phyloP scores from a whole-genome alignment of 805 yeast genomes.

The Debaryomyces prosopidis region DNA sequence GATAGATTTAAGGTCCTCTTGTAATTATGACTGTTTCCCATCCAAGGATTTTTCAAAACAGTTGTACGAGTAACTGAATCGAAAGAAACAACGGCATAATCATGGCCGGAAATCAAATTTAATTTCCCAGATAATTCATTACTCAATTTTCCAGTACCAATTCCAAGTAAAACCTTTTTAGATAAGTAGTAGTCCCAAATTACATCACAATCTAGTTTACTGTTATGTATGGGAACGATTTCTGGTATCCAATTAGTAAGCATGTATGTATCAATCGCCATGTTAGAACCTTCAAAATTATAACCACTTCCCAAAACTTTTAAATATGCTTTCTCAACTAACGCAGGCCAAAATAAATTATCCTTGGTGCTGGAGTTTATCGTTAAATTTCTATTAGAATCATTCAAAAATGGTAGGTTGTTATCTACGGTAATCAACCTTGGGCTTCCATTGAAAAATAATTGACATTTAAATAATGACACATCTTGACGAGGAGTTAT shows the following conservation, averaged over 20 bases:
- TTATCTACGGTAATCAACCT: conserved; percentile 52
- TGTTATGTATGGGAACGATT: conserved; percentile 37
- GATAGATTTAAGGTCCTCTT: conserved; percentile 15
- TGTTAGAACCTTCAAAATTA: conserved; percentile 71
- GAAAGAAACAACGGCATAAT: conserved; percentile 55
- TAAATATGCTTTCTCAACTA: conserved; percentile 77
- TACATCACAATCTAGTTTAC: conserved; percentile 13
- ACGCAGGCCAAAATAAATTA: conserved; percentile 59
- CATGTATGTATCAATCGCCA: conserved; percentile 65
- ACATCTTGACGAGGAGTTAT: conserved; percentile 25
- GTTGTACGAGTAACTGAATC: conserved; percentile 10
- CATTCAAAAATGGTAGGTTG: conserved; percentile 37
- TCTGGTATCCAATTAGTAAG: conserved; percentile 79
- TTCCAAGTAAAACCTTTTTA: conserved; percentile 51
- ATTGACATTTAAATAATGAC: conserved; percentile 35
- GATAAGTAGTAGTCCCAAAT: conserved; percentile 25
- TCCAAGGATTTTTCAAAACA: conserved; percentile 40
- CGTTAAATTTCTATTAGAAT: conserved; percentile 24
- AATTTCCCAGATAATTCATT: conserved; percentile 29
- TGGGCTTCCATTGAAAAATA: conserved; percentile 53
- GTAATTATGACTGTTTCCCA: conserved; percentile 13
- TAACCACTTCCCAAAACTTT: conserved; percentile 59
- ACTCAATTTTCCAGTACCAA: conserved; percentile 64
- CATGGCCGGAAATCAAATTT: conserved; percentile 60
- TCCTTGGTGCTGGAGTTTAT: conserved; percentile 37